Evolutionary conservation across 2,329 filamentous ascomycete genomes (phyloP), one percentile per base, ranked within the genome.

Genomic region (Malbranchea cinnamomea): DNA sequence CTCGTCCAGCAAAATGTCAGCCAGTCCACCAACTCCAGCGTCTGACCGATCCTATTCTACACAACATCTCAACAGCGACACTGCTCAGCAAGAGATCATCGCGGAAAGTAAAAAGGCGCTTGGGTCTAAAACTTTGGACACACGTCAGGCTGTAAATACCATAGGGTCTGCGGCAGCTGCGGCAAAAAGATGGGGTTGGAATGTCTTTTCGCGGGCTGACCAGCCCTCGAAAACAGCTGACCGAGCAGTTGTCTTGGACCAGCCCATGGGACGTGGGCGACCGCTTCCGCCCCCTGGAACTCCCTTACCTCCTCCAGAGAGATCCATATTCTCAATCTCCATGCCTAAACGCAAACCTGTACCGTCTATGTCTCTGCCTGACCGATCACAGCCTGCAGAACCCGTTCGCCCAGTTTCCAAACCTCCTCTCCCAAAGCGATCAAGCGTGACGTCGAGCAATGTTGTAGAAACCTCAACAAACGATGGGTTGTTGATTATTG

Each of bases 241-340:
- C 15, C 50, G 49, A 4, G 48, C 50, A 27, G 41, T 47, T 20
- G 71, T 37, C 51, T 71, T 54, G 40, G 68, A 56, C 39, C 70
- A 81, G 42, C 83, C 83, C 2, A 83, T 91, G 60, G 84, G 84
- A 1, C 69, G 83, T 22, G 83, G 83, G 0, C 76, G 78, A 42
- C 83, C 83, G 1, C 60, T 92, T 11, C 83, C 82, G 26, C 82
- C 83, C 6, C 80, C 78, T 2, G 84, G 83, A 2, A 74, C 68
- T 25, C 83, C 84, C 3, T 63, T 92, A 1, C 83, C 84, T 2
- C 70, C 63, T 23, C 77, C 76, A 1, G 70, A 74, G 20, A 68
- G 63, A 31, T 67, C 62, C 34, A 65, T 43, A 4, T 44, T 69
- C 5, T 60, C 67, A 10, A 67, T 63, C 35, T 62, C 62, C 16